A percentile compares a stretch with the other conserved stretches of the same genome.
Conservation (phyloP, 2,329 filamentous ascomycete genomes). For the Calycina herbarum region DNA sequence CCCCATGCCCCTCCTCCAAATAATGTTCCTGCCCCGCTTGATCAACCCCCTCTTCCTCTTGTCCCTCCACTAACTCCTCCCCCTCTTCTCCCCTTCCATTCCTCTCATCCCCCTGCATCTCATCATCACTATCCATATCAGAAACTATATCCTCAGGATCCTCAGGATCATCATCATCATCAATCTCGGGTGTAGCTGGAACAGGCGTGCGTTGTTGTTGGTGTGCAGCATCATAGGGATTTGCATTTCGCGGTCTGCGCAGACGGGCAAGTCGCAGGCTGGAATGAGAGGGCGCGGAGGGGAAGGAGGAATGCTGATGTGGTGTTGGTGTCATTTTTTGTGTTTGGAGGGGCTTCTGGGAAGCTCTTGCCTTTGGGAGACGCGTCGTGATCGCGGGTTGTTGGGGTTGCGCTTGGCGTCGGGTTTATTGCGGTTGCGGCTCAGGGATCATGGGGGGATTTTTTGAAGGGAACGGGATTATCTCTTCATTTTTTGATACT, state of each 20-base stretch:
- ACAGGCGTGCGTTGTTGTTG: neutral
- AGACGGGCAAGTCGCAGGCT: conserved; percentile 12
- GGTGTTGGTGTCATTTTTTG: conserved; percentile 8
- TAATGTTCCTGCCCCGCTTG: neutral
- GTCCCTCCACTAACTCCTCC: too few relatives aligned
- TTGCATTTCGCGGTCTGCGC: conserved; percentile 10
- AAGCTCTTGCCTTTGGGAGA: neutral
- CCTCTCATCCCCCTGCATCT: neutral
- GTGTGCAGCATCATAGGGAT: conserved; percentile 11
- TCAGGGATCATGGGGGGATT: too few relatives aligned
- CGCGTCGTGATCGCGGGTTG: neutral
- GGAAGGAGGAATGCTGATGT: neutral
- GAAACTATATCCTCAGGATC: neutral
- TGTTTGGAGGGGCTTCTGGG: neutral
- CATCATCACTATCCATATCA: neutral
- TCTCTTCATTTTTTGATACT: too few relatives aligned
- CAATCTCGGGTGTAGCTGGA: neutral
- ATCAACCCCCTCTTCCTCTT: neutral
- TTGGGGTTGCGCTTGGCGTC: too few relatives aligned
- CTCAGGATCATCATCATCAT: neutral
- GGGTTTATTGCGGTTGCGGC: too few relatives aligned
- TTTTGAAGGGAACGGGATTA: too few relatives aligned
- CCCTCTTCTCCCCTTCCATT: neutral
- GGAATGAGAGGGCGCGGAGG: conserved; percentile 1
- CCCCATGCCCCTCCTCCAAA: too few relatives aligned